Percentiles rank a stretch among this genome's conserved stretches.
These are phyloP conservation scores for Coemansia aciculifera DNA, from an alignment of 192 early-diverging fungal genomes.

Conservation along the genomic window DNA sequence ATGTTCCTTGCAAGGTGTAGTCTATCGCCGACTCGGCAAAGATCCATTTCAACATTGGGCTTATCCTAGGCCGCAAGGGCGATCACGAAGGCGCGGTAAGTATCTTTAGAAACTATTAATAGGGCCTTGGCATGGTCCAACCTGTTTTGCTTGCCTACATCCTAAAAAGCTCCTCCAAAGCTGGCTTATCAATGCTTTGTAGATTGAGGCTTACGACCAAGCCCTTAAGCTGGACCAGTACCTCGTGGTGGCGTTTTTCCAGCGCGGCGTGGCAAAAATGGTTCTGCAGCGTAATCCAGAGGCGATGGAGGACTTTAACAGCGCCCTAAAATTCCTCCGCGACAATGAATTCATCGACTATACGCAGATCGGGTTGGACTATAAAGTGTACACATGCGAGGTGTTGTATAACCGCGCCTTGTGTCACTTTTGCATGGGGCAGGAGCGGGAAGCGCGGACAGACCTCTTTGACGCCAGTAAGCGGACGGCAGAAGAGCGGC, in stretches of 20 bases:
- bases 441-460: conserved; percentile 65
- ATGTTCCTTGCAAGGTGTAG: conserved; percentile 17
- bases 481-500: conserved; percentile 68
- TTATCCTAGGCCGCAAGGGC: conserved; percentile 71
- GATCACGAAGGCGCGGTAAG: conserved; percentile 82
- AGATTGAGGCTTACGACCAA: conserved; percentile 74
- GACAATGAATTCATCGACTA: conserved; percentile 93
- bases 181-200: conserved; percentile 13
- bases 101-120: conserved; percentile 31
- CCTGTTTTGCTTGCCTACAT: background rate
- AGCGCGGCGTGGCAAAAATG: conserved; percentile 86
- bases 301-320: conserved; percentile 79
- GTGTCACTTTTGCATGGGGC: conserved; percentile 72
- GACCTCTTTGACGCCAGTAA: conserved; percentile 60
- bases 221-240: conserved; percentile 82
- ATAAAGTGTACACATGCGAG: conserved; percentile 87
- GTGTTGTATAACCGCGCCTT: conserved; percentile 90
- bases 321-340: conserved; percentile 74
- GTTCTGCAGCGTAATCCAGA: conserved; percentile 65
- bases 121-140: background rate
- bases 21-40: conserved; percentile 85
- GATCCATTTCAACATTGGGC: conserved; percentile 96
- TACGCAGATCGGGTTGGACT: conserved; percentile 88
- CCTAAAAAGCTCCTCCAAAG: background rate
- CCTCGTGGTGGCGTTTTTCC: conserved; percentile 89